Conservation (phyloP, 1,284 basidiomycete species). For the Thecaphora thlaspeos region DNA sequence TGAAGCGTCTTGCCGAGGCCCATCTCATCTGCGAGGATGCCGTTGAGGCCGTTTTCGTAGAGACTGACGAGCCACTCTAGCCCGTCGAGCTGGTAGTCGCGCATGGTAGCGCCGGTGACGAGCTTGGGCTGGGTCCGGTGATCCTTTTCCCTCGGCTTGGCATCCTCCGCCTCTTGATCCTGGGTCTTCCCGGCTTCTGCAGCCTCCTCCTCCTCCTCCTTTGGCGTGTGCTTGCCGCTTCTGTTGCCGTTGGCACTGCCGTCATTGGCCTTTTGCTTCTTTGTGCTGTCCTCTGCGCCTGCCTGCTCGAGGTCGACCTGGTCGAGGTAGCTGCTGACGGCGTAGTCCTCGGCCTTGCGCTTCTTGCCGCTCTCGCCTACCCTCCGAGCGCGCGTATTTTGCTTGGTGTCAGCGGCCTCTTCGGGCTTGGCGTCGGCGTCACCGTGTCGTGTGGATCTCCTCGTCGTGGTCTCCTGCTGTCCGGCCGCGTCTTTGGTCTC, state of each 20-base stretch:
- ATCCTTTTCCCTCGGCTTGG: too few relatives aligned
- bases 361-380: conserved; percentile 60
- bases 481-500: too few relatives aligned
- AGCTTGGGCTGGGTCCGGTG: conserved; percentile 86
- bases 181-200: too few relatives aligned
- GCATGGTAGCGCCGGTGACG: conserved; percentile 63
- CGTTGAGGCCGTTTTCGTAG: conserved; percentile 57
- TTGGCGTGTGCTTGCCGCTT: too few relatives aligned
- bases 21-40: conserved; percentile 57
- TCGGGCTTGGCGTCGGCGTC: conserved; percentile 52
- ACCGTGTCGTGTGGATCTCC: too few relatives aligned
- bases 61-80: conserved; percentile 58
- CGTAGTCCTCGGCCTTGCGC: conserved; percentile 88
- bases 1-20: too few relatives aligned
- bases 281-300: too few relatives aligned
- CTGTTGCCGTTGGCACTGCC: too few relatives aligned
- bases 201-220: too few relatives aligned
- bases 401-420: conserved; percentile 24
- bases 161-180: too few relatives aligned
- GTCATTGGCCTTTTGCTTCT: too few relatives aligned
- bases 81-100: conserved; percentile 58
- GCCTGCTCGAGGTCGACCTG: conserved; percentile 79
- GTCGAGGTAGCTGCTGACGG: conserved; percentile 87
- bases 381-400: conserved; percentile 23
- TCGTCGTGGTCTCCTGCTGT: too few relatives aligned